Conservation (phyloP, 2,329 filamentous ascomycete species). For the Penicillium olsonii region DNA sequence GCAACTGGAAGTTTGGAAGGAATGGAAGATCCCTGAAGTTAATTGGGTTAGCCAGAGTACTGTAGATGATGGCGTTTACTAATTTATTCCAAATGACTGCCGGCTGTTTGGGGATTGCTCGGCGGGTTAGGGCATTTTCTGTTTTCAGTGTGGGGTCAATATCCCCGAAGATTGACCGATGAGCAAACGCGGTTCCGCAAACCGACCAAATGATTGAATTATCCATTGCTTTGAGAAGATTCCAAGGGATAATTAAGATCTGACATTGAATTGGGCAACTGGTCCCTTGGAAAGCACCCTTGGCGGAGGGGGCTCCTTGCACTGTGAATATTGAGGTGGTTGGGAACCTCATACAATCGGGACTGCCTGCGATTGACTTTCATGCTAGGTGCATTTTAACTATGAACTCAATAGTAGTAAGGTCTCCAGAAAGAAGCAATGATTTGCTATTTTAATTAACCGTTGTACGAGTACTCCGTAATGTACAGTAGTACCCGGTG, state of each 20-base stretch:
- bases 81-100: not conserved
- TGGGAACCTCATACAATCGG: constrained; percentile 2
- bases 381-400: not conserved
- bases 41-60: not conserved
- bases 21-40: not conserved
- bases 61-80: not conserved
- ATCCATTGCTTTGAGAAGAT: not conserved
- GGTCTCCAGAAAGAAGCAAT: not conserved
- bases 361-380: not conserved
- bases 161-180: constrained; percentile 20
- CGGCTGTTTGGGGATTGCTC: constrained; percentile 2
- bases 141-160: constrained; percentile 4
- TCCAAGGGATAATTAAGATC: constrained; percentile 3
- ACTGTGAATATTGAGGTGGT: constrained; percentile 9
- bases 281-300: not conserved
- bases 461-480: not conserved
- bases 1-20: constrained; percentile 6
- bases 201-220: not conserved
- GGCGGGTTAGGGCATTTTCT: constrained; percentile 2
- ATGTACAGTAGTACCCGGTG: not conserved
- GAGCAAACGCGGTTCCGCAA: constrained; percentile 4
- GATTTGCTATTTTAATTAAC: not conserved
- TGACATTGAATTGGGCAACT: constrained; percentile 3
- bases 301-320: constrained; percentile 4
- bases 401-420: not conserved